Percentiles rank a stretch among this genome's conserved stretches.
phyloP scores from a whole-genome alignment of 192 early-diverging fungal genomes.

The Gamsiella multidivaricata region DNA sequence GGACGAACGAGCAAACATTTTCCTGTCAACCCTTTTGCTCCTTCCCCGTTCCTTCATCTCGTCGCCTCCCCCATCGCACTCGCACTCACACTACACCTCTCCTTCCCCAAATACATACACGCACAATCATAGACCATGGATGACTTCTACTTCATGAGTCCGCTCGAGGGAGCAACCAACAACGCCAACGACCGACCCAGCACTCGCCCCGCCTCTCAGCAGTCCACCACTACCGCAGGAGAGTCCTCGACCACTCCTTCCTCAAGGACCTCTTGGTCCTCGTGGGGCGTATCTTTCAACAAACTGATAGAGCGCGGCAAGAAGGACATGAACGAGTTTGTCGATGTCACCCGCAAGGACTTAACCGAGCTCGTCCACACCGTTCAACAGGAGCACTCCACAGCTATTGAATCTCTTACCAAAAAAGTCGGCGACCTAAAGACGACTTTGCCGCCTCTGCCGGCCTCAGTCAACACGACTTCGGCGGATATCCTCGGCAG shows the following conservation, averaged over 20 bases:
- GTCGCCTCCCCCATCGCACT: too few species aligned
- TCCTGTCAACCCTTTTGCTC: too few species aligned
- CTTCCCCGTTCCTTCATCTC: too few species aligned
- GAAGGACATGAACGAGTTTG: slow-evolving; percentile 58
- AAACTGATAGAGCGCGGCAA: slow-evolving; percentile 51
- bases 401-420: slow-evolving; percentile 30
- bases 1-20: too few species aligned
- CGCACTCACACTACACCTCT: too few species aligned
- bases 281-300: slow-evolving; percentile 50
- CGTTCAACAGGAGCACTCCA: slow-evolving; percentile 55
- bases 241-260: neutral
- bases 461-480: slow-evolving; percentile 35
- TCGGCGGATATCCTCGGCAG: slow-evolving; percentile 33
- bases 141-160: slow-evolving; percentile 53
- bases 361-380: slow-evolving; percentile 61
- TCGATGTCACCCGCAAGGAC: slow-evolving; percentile 63
- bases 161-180: slow-evolving; percentile 35
- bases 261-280: slow-evolving; percentile 39
- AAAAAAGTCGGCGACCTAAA: slow-evolving; percentile 46
- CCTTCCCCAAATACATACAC: neutral
- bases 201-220: neutral
- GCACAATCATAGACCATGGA: slow-evolving; percentile 32
- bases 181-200: slow-evolving; percentile 22
- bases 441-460: slow-evolving; percentile 34
- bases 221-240: neutral